Evolutionary conservation across 164 flowering plant species (phyloP).

Genomic region (Vitis rupestris): DNA sequence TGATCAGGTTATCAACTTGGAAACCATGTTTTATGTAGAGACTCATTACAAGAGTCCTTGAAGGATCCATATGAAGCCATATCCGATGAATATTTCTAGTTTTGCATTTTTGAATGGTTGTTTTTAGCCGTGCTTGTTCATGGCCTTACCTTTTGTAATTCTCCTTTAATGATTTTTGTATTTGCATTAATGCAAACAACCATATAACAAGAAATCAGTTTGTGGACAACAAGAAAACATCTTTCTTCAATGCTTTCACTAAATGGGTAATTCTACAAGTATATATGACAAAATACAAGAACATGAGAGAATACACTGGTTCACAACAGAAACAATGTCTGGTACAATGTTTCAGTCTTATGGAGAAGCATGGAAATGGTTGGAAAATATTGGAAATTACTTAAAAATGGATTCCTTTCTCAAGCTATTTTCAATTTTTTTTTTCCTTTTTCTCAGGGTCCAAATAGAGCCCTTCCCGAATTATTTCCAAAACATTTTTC

Average conservation of each 20-base stretch:
- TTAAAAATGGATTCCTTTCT: too few relatives aligned
- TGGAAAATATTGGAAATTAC: too few relatives aligned
- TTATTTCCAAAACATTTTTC: too few relatives aligned
- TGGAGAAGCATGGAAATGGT: too few relatives aligned
- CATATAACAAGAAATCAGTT: background rate
- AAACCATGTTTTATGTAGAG: slow-evolving; percentile 85
- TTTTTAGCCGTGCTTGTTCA: slow-evolving; percentile 73
- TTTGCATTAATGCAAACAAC: background rate
- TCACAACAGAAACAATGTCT: too few relatives aligned
- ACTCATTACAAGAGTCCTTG: slow-evolving; percentile 58
- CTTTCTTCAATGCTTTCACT: background rate
- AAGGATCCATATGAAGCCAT: slow-evolving; percentile 82
- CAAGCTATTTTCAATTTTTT: too few relatives aligned
- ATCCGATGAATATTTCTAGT: slow-evolving; percentile 56
- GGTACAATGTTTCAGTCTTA: too few relatives aligned
- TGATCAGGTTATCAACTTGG: slow-evolving; percentile 51
- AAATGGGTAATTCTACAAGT: background rate
- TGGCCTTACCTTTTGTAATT: slow-evolving; percentile 62
- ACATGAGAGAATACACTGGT: too few relatives aligned
- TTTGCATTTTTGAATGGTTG: slow-evolving; percentile 74
- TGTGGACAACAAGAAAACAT: too few relatives aligned
- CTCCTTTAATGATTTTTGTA: slow-evolving; percentile 57
- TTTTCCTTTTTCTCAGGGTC: too few relatives aligned
- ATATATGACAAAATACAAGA: too few relatives aligned
- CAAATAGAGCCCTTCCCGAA: too few relatives aligned